Base-by-base conservation (phyloP, 352 stramenopile genomes). In the Phytophthora brassicae region DNA sequence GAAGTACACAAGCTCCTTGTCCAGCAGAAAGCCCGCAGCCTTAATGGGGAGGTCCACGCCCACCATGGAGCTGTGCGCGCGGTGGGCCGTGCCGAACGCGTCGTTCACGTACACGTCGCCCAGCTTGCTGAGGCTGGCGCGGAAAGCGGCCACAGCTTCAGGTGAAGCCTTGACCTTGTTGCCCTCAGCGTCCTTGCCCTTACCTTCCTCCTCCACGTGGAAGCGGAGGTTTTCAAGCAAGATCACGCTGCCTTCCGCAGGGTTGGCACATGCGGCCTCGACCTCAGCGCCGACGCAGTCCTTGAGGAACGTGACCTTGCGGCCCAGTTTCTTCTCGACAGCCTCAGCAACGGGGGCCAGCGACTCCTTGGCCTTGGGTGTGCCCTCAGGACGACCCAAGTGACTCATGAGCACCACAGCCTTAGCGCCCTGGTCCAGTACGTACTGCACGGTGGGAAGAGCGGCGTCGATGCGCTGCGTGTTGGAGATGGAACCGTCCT, bases 1-100 rank as follows among this genome's bases (percentile, higher is more conserved):
- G 53, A 99, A 97, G 82, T 99, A 99, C 75, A 99, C 91, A 5
- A 99, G 84, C 80, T 99, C 98, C 89, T 99, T 99, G 74, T 99
- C 95, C 26, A 99, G 76, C 29, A 99, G 71, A 71, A 99, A 99
- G 49, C 98, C 97, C 36, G 94, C 95, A 36, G 93, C 82, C 44
- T 93, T 88, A 9, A 92, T 70, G 13, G 94, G 85, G 6, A 96
- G 78, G 44, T 92, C 66, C 24, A 99, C 96, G 53, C 97, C 98
- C 44, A 98, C 98, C 71, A 98, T 99, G 33, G 96, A 99, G 65
- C 88, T 97, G 75, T 99, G 98, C 9, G 97, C 97, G 60, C 98
- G 92, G 82, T 99, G 98, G 17, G 97, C 97, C 36, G 97, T 99
- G 48, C 98, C 98, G 78, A 99, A 99, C 23, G 98, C 98, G 76